phyloP scores from a whole-genome alignment of 1,284 basidiomycete genomes.

The Apiotrichum veenhuisii region DNA sequence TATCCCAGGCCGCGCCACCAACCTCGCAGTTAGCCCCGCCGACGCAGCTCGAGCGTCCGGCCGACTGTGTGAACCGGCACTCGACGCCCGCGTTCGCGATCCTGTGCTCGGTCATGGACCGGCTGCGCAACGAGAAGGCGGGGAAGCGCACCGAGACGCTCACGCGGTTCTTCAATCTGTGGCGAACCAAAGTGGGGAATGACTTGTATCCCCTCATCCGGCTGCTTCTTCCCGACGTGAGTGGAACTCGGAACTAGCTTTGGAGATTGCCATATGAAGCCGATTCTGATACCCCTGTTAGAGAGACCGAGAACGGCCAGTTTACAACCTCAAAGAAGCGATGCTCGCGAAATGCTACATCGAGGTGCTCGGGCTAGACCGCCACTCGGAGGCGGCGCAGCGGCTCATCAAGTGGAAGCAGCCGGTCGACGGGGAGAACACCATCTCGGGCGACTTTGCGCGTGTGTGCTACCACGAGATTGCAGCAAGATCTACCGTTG shows the following conservation, averaged over 20 bases:
- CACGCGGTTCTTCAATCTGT: conserved; percentile 42
- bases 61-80: conserved; percentile 44
- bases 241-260: conserved; percentile 10
- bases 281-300: conserved; percentile 41
- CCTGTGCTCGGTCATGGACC: conserved; percentile 47
- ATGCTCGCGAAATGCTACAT: conserved; percentile 85
- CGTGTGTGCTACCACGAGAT: conserved; percentile 79
- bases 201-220: conserved; percentile 54
- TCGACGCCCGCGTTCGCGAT: conserved; percentile 46
- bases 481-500: conserved; percentile 74
- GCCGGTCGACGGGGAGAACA: conserved; percentile 52
- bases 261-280: neutral
- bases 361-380: conserved; percentile 74
- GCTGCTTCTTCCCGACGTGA: conserved; percentile 52
- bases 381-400: conserved; percentile 70
- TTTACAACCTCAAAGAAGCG: conserved; percentile 88
- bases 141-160: conserved; percentile 40
- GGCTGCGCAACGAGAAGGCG: conserved; percentile 40
- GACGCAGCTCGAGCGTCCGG: conserved; percentile 42
- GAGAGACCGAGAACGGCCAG: conserved; percentile 84
- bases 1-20: neutral
- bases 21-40: conserved; percentile 17
- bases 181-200: conserved; percentile 51
- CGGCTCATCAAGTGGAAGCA: conserved; percentile 85
- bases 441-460: conserved; percentile 71